A percentile compares a stretch with the other conserved stretches of the same genome.
phyloP scores from a whole-genome alignment of 164 flowering plant genomes.

The Paratinospora sagittata region DNA sequence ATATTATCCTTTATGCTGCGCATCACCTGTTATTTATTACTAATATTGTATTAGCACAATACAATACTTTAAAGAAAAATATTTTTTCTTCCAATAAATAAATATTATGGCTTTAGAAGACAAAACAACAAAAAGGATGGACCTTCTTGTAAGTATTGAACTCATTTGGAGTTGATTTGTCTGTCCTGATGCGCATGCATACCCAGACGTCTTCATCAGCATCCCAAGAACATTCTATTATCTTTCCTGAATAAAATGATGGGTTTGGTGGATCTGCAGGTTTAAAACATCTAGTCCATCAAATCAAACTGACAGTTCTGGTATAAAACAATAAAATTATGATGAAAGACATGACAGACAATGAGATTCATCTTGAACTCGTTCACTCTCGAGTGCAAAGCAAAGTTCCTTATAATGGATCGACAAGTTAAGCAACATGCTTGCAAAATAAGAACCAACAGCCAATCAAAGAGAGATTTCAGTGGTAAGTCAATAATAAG shows the following conservation, averaged over 20 bases:
- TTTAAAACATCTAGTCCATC: background rate
- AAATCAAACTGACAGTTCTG: background rate
- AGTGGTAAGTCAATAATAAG: too few relatives aligned
- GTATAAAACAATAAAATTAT: background rate
- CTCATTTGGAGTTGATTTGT: slow-evolving; percentile 84
- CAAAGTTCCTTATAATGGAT: background rate
- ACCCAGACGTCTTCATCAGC: slow-evolving; percentile 58
- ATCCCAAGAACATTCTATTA: slow-evolving; percentile 81
- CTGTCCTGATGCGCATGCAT: slow-evolving; percentile 69
- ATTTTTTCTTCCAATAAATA: background rate
- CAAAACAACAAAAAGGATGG: background rate
- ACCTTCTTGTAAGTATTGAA: slow-evolving; percentile 86
- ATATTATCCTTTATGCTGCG: slow-evolving; percentile 89
- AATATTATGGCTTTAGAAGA: background rate
- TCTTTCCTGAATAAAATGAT: slow-evolving; percentile 61
- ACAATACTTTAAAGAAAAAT: background rate
- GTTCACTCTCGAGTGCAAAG: background rate
- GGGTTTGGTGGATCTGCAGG: slow-evolving; percentile 59
- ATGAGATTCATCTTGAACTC: background rate
- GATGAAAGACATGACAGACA: too few relatives aligned
- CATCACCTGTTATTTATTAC: slow-evolving; percentile 53
- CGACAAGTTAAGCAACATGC: background rate
- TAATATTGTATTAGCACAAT: background rate
- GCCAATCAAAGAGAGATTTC: background rate
- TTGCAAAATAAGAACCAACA: background rate